Base-by-base conservation (phyloP, 306 rosid genomes). In the Dryas octopetala region DNA sequence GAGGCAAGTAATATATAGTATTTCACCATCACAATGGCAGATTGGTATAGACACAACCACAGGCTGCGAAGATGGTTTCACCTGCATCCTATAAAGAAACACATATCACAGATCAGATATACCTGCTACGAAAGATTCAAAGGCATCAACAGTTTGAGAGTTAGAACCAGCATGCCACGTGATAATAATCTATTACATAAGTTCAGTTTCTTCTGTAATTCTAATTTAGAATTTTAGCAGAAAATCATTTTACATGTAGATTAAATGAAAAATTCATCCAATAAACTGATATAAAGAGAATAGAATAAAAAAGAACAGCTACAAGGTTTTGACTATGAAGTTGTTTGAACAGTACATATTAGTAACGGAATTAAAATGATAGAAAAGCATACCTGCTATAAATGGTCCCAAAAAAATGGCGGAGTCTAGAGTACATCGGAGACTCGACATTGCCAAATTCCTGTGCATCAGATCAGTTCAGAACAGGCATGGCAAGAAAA, bases 401-500 rank as follows among this genome's bases (percentile, higher is more conserved):
- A 69, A 91, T 88, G 59, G 94, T 91, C 28, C 76, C 62, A 26
- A 88, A 94, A 82, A 91, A 94, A 53, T 86, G 88, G 17, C 82
- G 78, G 45, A 94, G 96, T 80, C 95, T 90, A 61, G 96, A 82
- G 79, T 83, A 88, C 95, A 90, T 87, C 9, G 98, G 97, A 6
- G 96, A 82, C 85, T 94, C 97, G 47, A 94, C 83, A 76, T 91
- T 91, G 47, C 97, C 95, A 49, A 94, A 94, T 81, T 94, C 98
- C 98, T 94, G 89, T 74, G 74, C n/a, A 73, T 62, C 48, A 82
- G 52, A 78, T 41, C 41, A 26, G 23, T 47, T 48, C 38, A 68
- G 74, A 52, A 23, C 16, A 54, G 1, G 16, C 52, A 53, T 17
- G 28, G 61, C 58, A 83, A 12, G 58, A 19, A 69, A 26, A 51